These are phyloP conservation scores for Sechiopsis laciniata DNA, from an alignment of 306 rosid species.

Conservation along the genomic window DNA sequence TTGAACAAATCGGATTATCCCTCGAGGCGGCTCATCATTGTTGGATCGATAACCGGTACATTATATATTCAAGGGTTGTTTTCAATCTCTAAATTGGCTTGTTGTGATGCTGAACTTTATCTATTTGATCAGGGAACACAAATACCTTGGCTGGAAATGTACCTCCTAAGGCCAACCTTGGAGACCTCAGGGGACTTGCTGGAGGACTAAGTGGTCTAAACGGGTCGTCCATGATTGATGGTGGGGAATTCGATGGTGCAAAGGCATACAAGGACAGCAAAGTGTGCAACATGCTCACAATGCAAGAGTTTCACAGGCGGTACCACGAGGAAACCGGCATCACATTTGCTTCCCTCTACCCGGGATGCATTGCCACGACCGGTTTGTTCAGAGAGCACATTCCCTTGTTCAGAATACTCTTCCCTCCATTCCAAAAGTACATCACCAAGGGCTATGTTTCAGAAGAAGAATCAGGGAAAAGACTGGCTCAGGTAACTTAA, in stretches of 20 bases:
- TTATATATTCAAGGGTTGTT: background rate
- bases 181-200: conserved; percentile 88
- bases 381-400: conserved; percentile 96
- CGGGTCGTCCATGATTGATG: conserved; percentile 87
- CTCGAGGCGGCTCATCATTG: conserved; percentile 76
- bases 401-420: conserved; percentile 79
- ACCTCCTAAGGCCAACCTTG: conserved; percentile 98
- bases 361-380: conserved; percentile 96
- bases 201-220: conserved; percentile 82
- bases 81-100: background rate
- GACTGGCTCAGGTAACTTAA: conserved; percentile 84
- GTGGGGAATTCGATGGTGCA: conserved; percentile 92
- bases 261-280: conserved; percentile 99
- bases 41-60: conserved; percentile 92
- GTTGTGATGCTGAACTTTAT: background rate
- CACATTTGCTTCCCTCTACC: conserved; percentile 88
- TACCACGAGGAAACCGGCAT: conserved; percentile 88
- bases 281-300: conserved; percentile 94
- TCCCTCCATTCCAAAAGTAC: conserved; percentile 97
- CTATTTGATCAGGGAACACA: conserved; percentile 61
- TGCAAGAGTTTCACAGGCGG: conserved; percentile 87
- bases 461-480: conserved; percentile 91
- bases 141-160: conserved; percentile 99
- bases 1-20: conserved; percentile 81
- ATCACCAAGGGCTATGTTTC: conserved; percentile 94